Conservation (phyloP, 2,329 filamentous ascomycete species). For the Penicillium palitans region DNA sequence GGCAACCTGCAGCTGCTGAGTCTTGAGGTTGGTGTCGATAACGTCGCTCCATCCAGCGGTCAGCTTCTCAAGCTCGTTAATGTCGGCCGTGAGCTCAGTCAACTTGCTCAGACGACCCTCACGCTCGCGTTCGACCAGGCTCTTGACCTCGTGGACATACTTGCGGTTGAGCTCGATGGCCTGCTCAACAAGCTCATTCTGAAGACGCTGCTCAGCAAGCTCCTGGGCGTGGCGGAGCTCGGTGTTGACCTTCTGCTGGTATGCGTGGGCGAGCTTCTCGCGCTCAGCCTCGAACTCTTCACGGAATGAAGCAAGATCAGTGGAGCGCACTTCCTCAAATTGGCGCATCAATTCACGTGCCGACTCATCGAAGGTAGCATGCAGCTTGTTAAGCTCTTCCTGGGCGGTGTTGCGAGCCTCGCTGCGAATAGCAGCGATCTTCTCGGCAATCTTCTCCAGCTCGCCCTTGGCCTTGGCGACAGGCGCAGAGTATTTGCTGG, state of each 20-base stretch:
- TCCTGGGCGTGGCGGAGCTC: slow-evolving; percentile 78
- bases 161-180: slow-evolving; percentile 83
- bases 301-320: slow-evolving; percentile 79
- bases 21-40: slow-evolving; percentile 85
- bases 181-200: slow-evolving; percentile 87
- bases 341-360: slow-evolving; percentile 83
- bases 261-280: slow-evolving; percentile 71
- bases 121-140: slow-evolving; percentile 84
- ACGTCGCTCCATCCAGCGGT: slow-evolving; percentile 88
- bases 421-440: slow-evolving; percentile 73
- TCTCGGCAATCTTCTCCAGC: slow-evolving; percentile 72
- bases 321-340: slow-evolving; percentile 78
- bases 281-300: slow-evolving; percentile 88
- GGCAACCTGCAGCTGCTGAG: slow-evolving; percentile 93
- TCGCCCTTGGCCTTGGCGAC: slow-evolving; percentile 85
- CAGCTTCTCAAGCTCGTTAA: slow-evolving; percentile 81
- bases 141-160: slow-evolving; percentile 75
- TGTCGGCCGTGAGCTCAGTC: slow-evolving; percentile 71
- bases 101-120: slow-evolving; percentile 83
- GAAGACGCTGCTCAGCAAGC: slow-evolving; percentile 76
- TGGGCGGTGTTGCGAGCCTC: slow-evolving; percentile 70
- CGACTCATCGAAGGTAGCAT: slow-evolving; percentile 80
- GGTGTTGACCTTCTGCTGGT: slow-evolving; percentile 75
- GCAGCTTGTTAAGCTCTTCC: slow-evolving; percentile 67
- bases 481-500: slow-evolving; percentile 72